Base-by-base conservation (phyloP, 805 yeast genomes). In the Saturnispora diversa region DNA sequence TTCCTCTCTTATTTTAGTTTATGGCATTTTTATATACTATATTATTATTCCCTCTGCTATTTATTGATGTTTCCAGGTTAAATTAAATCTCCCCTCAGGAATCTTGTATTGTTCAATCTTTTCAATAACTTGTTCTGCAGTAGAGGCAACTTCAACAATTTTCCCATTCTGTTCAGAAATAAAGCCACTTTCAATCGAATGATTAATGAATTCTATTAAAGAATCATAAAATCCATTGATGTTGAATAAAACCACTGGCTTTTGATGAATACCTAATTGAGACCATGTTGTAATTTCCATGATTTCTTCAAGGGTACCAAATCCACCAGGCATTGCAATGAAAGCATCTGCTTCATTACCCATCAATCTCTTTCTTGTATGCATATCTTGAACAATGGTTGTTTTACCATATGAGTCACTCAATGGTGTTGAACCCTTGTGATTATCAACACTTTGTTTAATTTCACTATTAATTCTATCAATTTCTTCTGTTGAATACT, bases 261-360 rank as follows among this genome's bases (percentile, higher is more conserved):
- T 81, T 46, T 69, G 64, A 60, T 86, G 95, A 49, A 86, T 85
- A 25, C 88, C 92, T 52, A 86, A 69, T 66, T 86, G 95, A 37
- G 78, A 76, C 95, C 95, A 86, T 4, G 95, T 86, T 44, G 82
- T 81, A 41, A 84, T 81, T 65, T 86, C 95, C 80, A 85, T 78
- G 46, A 86, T 68, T 63, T 86, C 95, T 61, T 86, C 95, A 55
- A 84, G 63, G 6, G 94, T 85, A 37, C 95, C 95, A 57, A 77
- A 85, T 2, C 95, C 95, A 47, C 95, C 95, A 11, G 95, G 95
- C 64, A 86, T 69, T 0, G 95, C 94, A 33, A 86, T 74, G 60
- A 86, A 86, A 7, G 60, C 60, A 50, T 77, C 77, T n/a, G 90
- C 80, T 58, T 82, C 88, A 53, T 74, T 70, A 22, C 87, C 94